Evolutionary conservation across 306 rosid species (phyloP), one percentile per base, ranked within the genome.

Genomic region (Calophaca sinica): DNA sequence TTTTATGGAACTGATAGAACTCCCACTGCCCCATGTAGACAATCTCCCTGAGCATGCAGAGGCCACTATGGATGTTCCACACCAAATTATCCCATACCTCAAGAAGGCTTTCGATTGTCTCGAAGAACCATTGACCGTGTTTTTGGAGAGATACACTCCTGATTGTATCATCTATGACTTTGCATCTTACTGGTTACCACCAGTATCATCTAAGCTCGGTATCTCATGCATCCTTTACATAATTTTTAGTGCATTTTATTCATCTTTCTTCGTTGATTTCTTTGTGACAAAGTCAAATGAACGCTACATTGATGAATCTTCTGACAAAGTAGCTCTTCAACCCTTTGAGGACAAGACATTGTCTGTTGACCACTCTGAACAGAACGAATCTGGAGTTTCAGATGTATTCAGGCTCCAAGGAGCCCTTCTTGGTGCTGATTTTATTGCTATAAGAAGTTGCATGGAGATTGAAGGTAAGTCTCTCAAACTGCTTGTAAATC

Each of bases 381-480:
- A 41, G 7, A 72, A 33, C 13, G 72, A 31, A 9, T 62, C 72
- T 2, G 77, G 67, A 0, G 65, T 70, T 36, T 14, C 85, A 2
- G 81, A 60, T 52, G 0, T 7, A 1, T 29, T 48, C 4, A 70
- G 87, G 3, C 0, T 69, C 1, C 5, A 10, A 51, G 7, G 29
- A 48, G 9, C 13, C 8, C 0, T 53, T 3, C 38, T 4, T 4
- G 79, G 81, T 29, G 77, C 82, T 44, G 68, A 80, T n/a, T 29
- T 50, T 0, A 5, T 86, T 45, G 68, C 58, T 26, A 4, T 61
- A 4, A 70, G 85, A 73, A 80, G 78, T 33, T 78, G 82, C 66
- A 49, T 11, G 61, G 84, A 86, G 78, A 44, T 81, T 14, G 80
- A 74, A 41, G 13, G 68, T 12, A 72, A 74, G 3, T 83, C 73